Conservation (phyloP, 345 rosid genomes). For the Anastatica hierochuntica region DNA sequence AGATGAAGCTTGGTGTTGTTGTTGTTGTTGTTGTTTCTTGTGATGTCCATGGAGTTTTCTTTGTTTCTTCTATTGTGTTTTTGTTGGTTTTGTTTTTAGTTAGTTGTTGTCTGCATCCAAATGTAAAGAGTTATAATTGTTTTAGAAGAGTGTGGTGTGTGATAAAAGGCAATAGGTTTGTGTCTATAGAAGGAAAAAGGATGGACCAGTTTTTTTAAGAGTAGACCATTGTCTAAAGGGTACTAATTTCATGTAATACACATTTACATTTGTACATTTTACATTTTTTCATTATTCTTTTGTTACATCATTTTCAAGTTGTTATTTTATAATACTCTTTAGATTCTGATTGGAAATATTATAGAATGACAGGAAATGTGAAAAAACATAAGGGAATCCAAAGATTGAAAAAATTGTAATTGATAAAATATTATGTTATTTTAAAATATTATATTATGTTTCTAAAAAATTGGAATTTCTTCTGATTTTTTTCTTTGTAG, state of each 20-base stretch:
- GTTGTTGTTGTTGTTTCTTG: constrained; percentile 15
- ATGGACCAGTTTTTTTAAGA: constrained; percentile 21
- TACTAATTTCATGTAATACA: constrained; percentile 17
- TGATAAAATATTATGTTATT: no score
- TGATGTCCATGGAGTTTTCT: constrained; percentile 16
- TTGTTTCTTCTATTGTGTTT: constrained; percentile 1
- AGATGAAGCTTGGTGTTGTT: constrained; percentile 14
- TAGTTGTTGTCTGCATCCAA: constrained; percentile 7
- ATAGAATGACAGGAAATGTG: no score
- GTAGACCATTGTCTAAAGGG: constrained; percentile 18
- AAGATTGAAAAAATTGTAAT: no score
- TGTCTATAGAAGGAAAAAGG: constrained; percentile 21
- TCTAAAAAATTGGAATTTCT: not conserved
- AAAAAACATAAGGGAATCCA: no score
- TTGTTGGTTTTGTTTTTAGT: constrained; percentile 5
- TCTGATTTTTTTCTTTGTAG: no score
- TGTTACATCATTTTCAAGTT: no score
- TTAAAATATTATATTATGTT: no score
- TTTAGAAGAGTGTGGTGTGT: not conserved
- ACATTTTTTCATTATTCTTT: no score
- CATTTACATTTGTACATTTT: no score
- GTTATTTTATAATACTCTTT: no score
- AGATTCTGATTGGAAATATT: no score
- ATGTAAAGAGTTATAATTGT: not conserved
- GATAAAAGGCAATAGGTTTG: constrained; percentile 16